Base-by-base conservation (phyloP, 1,284 basidiomycete genomes). In the Moniliophthora roreri region DNA sequence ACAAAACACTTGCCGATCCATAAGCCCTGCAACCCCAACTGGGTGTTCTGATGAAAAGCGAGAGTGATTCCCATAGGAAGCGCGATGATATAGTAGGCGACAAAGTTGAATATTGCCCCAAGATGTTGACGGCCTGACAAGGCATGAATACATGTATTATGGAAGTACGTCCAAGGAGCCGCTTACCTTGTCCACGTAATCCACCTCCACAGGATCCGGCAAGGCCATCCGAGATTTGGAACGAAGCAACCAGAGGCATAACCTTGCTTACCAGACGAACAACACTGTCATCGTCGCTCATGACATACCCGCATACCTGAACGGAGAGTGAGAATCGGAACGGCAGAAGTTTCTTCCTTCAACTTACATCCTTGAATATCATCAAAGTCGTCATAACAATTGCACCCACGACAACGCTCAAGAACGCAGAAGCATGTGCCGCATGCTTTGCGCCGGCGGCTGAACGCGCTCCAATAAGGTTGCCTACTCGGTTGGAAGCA, bases 211-310 rank as follows among this genome's bases (percentile, higher is more conserved):
- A 88, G 1, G 86, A 83, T 20, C 85, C 85, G 7, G 86, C 88
- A 4, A 89, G 69, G 3, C 87, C 88, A 60, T 90, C 87, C 2
- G 85, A 86, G 13, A 85, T 83, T 69, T 91, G 89, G 66, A 91
- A 91, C 0, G 87, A 87, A 2, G 89, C 89, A 0, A 91, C 87
- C 15, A 89, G 76, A 0, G 89, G 89, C 80, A 91, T 87, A 11
- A 91, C 85, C 50, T 77, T 70, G 51, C 81, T 81, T 26, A 91
- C 89, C 18, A 89, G 75, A 5, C 55, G 58, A 4, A 82, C 82
- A 9, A 89, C 86, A 2, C 76, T 73, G 13, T 68, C 63, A 55
- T 91, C 86, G 49, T 87, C 78, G 59, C 84, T 89, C 69, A 87
- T 90, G 9, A 91, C 64, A 59, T 82, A 84, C 0, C 86, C 89